Evolutionary conservation across 2,329 filamentous ascomycete species (phyloP).

Genomic region (Phaeoacremonium minimum): DNA sequence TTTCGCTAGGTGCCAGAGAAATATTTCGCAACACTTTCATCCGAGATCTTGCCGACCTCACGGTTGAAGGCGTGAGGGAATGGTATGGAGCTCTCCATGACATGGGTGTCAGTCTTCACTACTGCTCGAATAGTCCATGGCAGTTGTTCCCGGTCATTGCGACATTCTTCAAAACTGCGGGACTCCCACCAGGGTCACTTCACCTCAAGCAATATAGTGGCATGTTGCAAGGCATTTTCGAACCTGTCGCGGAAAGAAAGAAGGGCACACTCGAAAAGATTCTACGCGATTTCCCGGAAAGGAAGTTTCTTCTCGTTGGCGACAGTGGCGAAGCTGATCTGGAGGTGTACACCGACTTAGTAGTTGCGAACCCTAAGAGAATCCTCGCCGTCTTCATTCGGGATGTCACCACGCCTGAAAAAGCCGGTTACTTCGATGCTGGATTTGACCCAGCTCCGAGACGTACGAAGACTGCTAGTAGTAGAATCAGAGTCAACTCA

Average conservation of each 20-base stretch:
- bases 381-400: conserved; percentile 89
- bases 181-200: conserved; percentile 81
- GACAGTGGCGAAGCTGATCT: conserved; percentile 96
- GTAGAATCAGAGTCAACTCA: conserved; percentile 10
- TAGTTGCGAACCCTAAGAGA: conserved; percentile 73
- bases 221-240: conserved; percentile 97
- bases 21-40: conserved; percentile 97
- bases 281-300: conserved; percentile 80
- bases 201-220: conserved; percentile 95
- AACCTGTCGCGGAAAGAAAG: conserved; percentile 93
- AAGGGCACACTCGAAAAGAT: conserved; percentile 83
- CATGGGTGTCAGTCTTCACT: conserved; percentile 86
- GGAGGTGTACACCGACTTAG: conserved; percentile 96
- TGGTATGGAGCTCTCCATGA: conserved; percentile 80
- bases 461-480: conserved; percentile 5
- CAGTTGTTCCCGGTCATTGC: conserved; percentile 89
- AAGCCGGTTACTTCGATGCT: conserved; percentile 73
- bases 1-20: conserved; percentile 79
- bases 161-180: conserved; percentile 76
- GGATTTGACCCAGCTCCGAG: conserved; percentile 25
- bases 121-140: conserved; percentile 99
- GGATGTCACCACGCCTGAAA: conserved; percentile 81
- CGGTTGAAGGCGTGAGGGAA: conserved; percentile 79
- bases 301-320: conserved; percentile 86
- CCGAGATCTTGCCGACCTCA: conserved; percentile 75